Percentiles rank a stretch among this genome's conserved stretches.
Conservation (phyloP, 1,284 basidiomycete species). For the Leccinum angustisporum region DNA sequence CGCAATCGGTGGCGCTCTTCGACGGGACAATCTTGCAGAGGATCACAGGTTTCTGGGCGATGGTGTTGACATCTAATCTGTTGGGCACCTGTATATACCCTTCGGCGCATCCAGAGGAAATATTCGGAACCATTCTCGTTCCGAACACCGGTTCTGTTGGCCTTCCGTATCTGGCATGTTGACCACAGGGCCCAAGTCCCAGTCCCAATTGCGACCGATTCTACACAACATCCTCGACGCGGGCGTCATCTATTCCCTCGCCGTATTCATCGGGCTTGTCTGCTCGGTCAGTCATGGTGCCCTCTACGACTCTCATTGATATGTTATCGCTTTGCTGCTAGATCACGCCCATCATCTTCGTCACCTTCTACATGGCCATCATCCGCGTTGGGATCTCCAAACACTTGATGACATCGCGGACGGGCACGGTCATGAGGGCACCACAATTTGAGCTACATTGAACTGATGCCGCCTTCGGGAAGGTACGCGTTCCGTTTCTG, state of each 20-base stretch:
- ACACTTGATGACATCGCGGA: neutral
- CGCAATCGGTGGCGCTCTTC: neutral
- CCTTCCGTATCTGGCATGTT: neutral
- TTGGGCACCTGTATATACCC: neutral
- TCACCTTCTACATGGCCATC: constrained; percentile 3
- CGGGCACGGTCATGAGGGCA: too few species aligned
- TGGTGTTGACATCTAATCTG: neutral
- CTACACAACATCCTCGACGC: constrained; percentile 2
- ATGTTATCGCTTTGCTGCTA: neutral
- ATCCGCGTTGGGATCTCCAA: neutral
- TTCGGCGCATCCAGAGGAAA: neutral
- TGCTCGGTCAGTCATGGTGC: neutral
- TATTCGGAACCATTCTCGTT: neutral
- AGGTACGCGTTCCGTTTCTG: too few species aligned
- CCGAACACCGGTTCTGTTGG: neutral
- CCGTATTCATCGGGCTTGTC: neutral
- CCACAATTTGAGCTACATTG: too few species aligned
- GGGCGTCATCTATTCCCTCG: neutral
- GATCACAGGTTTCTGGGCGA: neutral
- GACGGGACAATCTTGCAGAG: neutral
- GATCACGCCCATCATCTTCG: constrained; percentile 1
- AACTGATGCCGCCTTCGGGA: too few species aligned
- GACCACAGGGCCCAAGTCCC: neutral
- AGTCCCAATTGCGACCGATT: neutral
- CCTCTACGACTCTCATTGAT: neutral